Evolutionary conservation across 2,329 filamentous ascomycete species (phyloP), one percentile per base, ranked within the genome.

Genomic region (Colletotrichum falcatum): DNA sequence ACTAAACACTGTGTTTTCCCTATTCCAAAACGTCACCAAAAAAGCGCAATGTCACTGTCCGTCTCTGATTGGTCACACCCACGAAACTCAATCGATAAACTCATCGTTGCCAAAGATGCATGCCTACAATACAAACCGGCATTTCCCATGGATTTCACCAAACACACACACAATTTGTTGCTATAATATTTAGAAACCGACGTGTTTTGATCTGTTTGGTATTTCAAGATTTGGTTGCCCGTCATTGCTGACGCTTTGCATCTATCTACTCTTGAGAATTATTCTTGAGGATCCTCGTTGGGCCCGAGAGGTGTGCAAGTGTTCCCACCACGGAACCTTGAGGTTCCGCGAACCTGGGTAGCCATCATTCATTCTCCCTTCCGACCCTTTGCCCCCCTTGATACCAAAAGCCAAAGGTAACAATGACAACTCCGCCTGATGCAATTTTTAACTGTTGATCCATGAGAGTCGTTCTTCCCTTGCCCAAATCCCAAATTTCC

Each of bases 171-270:
- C n/a, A 14, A 53, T 70, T 61, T 66, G 66, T 63, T 56, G 26
- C 58, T 66, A 56, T 61, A 66, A 56, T 44, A 30, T 14, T 61
- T 66, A 4, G 14, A 49, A 26, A 26, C 56, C 33, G 48, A 12
- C 37, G 61, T 49, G 42, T 53, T 53, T 53, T 46, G 49, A 70
- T 70, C 63, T 28, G 42, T 9, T 44, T 44, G 18, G 9, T 44
- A 44, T 70, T 69, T 66, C 63, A 37, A 42, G 46, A 69, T 71
- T 37, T 60, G 44, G 26, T n/a, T n/a, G 18, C 42, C 39, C 26
- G 68, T 51, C 68, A 65, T 71, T 42, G 28, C 63, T 62, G 56
- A 60, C 53, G 72, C 74, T 56, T 73, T 56, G 62, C 65, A 66
- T 65, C 59, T 66, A 67, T 60, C 66, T 63, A 63, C 49, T 26